Evolutionary conservation across 2,329 filamentous ascomycete genomes (phyloP).

Genomic region (Bertia moriformis): DNA sequence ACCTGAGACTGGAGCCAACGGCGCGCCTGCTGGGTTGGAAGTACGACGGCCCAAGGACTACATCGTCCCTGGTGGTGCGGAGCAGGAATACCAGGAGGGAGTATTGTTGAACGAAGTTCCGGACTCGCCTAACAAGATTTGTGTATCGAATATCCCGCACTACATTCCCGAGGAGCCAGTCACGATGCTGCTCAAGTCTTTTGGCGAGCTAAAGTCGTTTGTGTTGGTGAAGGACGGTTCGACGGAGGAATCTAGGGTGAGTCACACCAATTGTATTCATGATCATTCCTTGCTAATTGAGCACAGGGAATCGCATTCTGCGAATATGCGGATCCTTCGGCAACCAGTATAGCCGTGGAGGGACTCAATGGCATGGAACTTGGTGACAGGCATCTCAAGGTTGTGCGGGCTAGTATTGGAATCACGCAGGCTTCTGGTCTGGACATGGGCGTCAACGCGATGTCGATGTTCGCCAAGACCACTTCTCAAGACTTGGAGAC

Average conservation of each 20-base stretch:
- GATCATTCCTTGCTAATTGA: no score
- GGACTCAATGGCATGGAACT: constrained; percentile 88
- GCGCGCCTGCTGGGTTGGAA: constrained; percentile 41
- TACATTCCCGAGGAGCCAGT: constrained; percentile 88
- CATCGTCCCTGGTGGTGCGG: constrained; percentile 71
- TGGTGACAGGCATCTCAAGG: constrained; percentile 72
- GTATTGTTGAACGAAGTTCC: constrained; percentile 68
- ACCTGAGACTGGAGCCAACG: constrained; percentile 34
- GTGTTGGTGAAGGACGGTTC: constrained; percentile 73
- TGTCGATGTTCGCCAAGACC: constrained; percentile 92
- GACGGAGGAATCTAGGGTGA: constrained; percentile 75
- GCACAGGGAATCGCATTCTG: constrained; percentile 83
- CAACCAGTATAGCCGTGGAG: constrained; percentile 75
- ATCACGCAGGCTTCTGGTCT: constrained; percentile 82
- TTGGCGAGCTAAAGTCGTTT: constrained; percentile 87
- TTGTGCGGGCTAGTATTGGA: constrained; percentile 79
- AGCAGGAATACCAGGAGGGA: constrained; percentile 60
- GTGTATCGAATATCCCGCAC: constrained; percentile 73
- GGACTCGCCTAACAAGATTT: constrained; percentile 90
- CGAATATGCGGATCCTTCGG: constrained; percentile 69
- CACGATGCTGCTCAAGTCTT: constrained; percentile 74
- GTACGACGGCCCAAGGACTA: constrained; percentile 92
- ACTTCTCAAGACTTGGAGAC: constrained; percentile 65
- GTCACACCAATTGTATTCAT: no score
- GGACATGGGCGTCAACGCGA: constrained; percentile 92